Evolutionary conservation across 148 eudicot species (phyloP).

Genomic region (Pharnaceum exiguum): DNA sequence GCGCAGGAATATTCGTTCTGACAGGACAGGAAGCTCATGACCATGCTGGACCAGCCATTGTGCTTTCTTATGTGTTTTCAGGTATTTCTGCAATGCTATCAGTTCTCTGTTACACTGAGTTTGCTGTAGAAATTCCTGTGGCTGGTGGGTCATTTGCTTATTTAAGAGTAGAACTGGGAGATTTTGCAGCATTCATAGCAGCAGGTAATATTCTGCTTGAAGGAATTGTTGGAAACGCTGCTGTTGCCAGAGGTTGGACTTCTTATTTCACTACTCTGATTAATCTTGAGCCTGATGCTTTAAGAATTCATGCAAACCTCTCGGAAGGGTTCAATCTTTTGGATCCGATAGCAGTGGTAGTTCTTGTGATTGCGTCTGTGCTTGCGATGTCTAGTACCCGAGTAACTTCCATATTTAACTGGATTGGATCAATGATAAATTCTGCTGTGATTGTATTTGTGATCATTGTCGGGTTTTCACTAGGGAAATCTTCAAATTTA

Average conservation of each 20-base stretch:
- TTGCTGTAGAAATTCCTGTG: conserved; percentile 74
- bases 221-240: conserved; percentile 50
- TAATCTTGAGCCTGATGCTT: conserved; percentile 39
- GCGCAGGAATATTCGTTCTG: conserved; percentile 78
- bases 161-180: conserved; percentile 67
- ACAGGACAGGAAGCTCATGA: conserved; percentile 69
- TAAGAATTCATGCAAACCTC: conserved; percentile 40
- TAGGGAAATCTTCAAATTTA: conserved; percentile 37
- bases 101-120: conserved; percentile 80
- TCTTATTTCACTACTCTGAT: conserved; percentile 61
- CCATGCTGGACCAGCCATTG: conserved; percentile 65
- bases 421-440: conserved; percentile 50
- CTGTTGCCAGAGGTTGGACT: conserved; percentile 68
- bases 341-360: conserved; percentile 62
- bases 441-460: conserved; percentile 42
- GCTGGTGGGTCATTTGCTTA: conserved; percentile 80
- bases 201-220: conserved; percentile 69
- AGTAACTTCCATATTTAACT: conserved; percentile 47
- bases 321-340: conserved; percentile 40
- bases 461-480: conserved; percentile 52
- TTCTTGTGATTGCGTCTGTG: conserved; percentile 20
- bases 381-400: conserved; percentile 48
- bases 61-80: conserved; percentile 51
- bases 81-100: conserved; percentile 83
- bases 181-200: conserved; percentile 58